phyloP scores from a whole-genome alignment of 1,284 basidiomycete species.

The Cystobasidium slooffiae region DNA sequence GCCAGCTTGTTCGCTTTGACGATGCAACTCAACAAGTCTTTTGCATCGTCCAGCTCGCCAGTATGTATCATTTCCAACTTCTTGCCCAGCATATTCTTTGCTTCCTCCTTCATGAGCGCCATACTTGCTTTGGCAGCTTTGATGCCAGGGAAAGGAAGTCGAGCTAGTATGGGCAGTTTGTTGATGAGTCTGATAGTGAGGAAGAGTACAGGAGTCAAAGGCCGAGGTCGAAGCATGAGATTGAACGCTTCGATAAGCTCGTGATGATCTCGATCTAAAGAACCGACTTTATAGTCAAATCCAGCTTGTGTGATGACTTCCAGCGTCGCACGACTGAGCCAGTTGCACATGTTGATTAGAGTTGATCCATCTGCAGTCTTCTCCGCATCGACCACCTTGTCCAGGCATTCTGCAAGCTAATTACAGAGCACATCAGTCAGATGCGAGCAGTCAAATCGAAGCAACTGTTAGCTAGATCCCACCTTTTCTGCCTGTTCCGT shows the following conservation, averaged over 20 bases:
- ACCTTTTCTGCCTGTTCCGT: constrained; percentile 33
- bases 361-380: neutral
- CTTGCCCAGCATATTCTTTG: constrained; percentile 35
- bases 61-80: constrained; percentile 21
- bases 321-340: constrained; percentile 68
- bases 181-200: constrained; percentile 13
- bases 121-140: constrained; percentile 13
- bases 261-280: constrained; percentile 58
- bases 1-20: constrained; percentile 33
- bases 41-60: constrained; percentile 28
- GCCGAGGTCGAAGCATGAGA: constrained; percentile 62
- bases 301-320: constrained; percentile 74
- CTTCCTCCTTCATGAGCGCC: constrained; percentile 27
- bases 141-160: constrained; percentile 19
- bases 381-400: constrained; percentile 12
- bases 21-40: constrained; percentile 39
- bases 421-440: neutral
- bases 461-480: neutral
- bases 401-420: constrained; percentile 9
- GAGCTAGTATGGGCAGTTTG: constrained; percentile 12
- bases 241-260: constrained; percentile 66
- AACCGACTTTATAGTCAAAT: constrained; percentile 68
- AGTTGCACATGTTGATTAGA: constrained; percentile 65
- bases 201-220: constrained; percentile 11
- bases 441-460: neutral